phyloP scores from a whole-genome alignment of 441 rosid genomes.

The Erodium texanum region DNA sequence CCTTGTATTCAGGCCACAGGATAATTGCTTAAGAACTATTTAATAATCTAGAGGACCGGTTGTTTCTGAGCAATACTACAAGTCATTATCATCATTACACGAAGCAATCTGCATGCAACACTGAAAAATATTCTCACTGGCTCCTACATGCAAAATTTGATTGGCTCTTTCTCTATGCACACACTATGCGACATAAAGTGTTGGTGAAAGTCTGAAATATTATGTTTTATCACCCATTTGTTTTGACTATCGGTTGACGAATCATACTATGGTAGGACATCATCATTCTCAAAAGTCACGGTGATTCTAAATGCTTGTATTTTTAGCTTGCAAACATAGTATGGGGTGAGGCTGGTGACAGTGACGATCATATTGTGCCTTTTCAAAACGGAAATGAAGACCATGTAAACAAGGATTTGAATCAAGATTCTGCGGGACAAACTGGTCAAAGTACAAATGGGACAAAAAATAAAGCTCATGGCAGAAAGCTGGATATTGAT shows the following conservation, averaged over 20 bases:
- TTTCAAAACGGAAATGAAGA: slow-evolving; percentile 43
- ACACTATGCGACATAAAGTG: background rate
- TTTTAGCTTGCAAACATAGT: slow-evolving; percentile 73
- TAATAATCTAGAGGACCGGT: no score
- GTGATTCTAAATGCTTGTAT: slow-evolving; percentile 13
- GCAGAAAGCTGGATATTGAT: slow-evolving; percentile 35
- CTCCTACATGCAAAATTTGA: background rate
- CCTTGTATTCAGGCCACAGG: no score
- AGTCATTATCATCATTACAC: no score
- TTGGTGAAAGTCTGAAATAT: background rate
- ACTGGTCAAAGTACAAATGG: slow-evolving; percentile 35
- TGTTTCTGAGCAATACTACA: no score
- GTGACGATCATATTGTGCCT: slow-evolving; percentile 79
- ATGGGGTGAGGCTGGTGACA: slow-evolving; percentile 74
- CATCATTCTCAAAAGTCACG: slow-evolving; percentile 6
- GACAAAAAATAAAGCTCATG: slow-evolving; percentile 31
- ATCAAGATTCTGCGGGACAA: slow-evolving; percentile 32
- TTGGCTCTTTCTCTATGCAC: background rate
- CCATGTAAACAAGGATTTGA: slow-evolving; percentile 32
- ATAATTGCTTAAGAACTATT: no score
- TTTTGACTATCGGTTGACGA: background rate
- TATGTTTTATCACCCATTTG: background rate
- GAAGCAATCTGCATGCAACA: no score
- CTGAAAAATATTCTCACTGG: background rate
- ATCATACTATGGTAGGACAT: background rate